Evolutionary conservation across 305 asterid species (phyloP), one percentile per base, ranked within the genome.

Genomic region (Salvia sclarea): DNA sequence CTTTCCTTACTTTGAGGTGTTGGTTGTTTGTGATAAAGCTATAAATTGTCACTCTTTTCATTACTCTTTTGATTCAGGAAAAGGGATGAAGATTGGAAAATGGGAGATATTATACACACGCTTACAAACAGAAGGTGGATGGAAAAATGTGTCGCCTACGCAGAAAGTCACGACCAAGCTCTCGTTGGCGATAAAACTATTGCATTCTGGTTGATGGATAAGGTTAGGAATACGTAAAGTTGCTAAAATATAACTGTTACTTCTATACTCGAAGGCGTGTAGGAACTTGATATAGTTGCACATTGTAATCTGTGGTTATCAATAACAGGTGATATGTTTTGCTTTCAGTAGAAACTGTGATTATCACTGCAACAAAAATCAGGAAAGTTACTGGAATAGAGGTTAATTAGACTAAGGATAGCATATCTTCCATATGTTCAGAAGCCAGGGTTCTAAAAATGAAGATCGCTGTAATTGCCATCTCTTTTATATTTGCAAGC

Each of bases 131-230:
- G 97, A 83, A 88, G 99, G 86, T 94, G 99, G 99, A 64, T 47
- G 76, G 99, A 94, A 79, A 94, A 94, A 72, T 94, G 99, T 75
- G 81, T 94, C 70, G 72, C 85, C 73, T 94, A 94, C 63, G 99
- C 98, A 40, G 99, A 94, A 84, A 94, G 99, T 69, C 99, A 94
- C 54, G 99, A 94, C 78, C 99, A 94, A 83, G 99, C 99, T 28
- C 83, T 94, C 35, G 99, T 94, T 64, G 99, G 99, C 5, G 99
- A 94, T 82, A 94, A 94, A 83, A 94, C 98, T 69, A 88, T 94
- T 58, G 99, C 99, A 69, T 94, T 94, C 83, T 91, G 98, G 99
- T 76, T 94, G 83, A 91, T 95, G 99, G 99, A 95, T 81, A 91
- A 95, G 98, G 99, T 95, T 70, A 65, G 76, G 31, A 71, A 68